phyloP scores from a whole-genome alignment of 2,329 filamentous ascomycete species.

The Penicillium decumbens region DNA sequence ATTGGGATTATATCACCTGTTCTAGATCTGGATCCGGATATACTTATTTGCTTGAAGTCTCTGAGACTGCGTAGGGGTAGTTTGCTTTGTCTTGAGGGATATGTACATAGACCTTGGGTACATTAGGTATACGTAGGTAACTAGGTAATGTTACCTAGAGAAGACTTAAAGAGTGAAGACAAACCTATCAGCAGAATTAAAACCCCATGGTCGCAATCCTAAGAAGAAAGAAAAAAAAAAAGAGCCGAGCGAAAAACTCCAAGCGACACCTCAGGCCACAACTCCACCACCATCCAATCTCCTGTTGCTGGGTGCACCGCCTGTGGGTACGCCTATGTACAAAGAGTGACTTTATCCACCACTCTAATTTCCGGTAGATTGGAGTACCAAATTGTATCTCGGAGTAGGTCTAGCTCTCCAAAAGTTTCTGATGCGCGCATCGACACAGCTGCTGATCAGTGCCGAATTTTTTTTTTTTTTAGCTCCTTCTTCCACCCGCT shows the following conservation, averaged over 20 bases:
- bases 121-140: too few relatives aligned
- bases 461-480: conserved; percentile 15
- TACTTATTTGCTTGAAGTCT: not conserved
- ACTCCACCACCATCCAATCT: conserved; percentile 5
- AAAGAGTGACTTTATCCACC: conserved; percentile 2
- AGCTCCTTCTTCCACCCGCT: conserved; percentile 5
- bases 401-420: conserved; percentile 15
- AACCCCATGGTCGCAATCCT: not conserved
- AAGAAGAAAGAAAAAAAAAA: not conserved
- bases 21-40: not conserved
- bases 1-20: not conserved
- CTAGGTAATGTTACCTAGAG: too few relatives aligned
- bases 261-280: conserved; percentile 2
- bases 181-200: not conserved
- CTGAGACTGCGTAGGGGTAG: not conserved
- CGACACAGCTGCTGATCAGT: conserved; percentile 16
- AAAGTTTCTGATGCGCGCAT: conserved; percentile 14
- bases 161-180: too few relatives aligned
- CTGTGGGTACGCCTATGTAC: conserved; percentile 6
- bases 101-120: too few relatives aligned
- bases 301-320: conserved; percentile 6
- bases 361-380: not conserved
- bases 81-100: not conserved
- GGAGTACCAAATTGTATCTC: conserved; percentile 11
- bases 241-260: not conserved